Base-by-base conservation (phyloP, 148 eudicot species). In the Polygonum maritimum region DNA sequence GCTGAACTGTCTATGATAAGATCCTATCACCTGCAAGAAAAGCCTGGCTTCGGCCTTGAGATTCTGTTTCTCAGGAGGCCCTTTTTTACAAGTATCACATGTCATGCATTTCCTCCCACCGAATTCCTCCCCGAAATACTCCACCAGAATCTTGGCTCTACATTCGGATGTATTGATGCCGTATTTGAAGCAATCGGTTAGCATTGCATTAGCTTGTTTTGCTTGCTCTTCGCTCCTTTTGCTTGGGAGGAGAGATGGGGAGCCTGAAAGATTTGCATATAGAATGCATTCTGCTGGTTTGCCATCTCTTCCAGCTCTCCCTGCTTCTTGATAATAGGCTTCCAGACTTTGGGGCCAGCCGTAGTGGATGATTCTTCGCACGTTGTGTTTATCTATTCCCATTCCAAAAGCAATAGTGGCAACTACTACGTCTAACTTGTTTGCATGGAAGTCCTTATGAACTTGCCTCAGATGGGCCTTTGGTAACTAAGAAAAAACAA, bases 271-370 rank as follows among this genome's bases (percentile, higher is more conserved):
- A 75, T 91, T 83, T 67, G 94, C 98, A 85, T 87, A 91, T 15
- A 91, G 82, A 74, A 87, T 88, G 81, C 98, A 94, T 57, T 90
- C 83, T 72, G 98, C 93, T 79, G 79, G 81, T 84, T 91, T 83
- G 4, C 97, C 93, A 84, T 94, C 98, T 76, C 98, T 83, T 35
- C 98, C 98, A 74, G 97, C 97, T 78, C 97, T 91, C 72, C 98
- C 98, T 41, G 98, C 98, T 87, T 94, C 98, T 86, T 94, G 98
- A 81, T 94, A 91, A 82, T 94, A 94, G 51, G 98, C 95, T 87
- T 94, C 98, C 82, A 94, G 76, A 77, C 95, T 94, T 88, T 94
- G 98, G 72, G 98, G 98, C 93, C 96, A 93, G 44, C 98, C 98
- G 84, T 93, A 93, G 80, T 93, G 98, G 69, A 93, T 83, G 35